These are phyloP conservation scores for Schizophyllum commune DNA, from an alignment of 1,284 basidiomycete genomes.

Conservation along the genomic window DNA sequence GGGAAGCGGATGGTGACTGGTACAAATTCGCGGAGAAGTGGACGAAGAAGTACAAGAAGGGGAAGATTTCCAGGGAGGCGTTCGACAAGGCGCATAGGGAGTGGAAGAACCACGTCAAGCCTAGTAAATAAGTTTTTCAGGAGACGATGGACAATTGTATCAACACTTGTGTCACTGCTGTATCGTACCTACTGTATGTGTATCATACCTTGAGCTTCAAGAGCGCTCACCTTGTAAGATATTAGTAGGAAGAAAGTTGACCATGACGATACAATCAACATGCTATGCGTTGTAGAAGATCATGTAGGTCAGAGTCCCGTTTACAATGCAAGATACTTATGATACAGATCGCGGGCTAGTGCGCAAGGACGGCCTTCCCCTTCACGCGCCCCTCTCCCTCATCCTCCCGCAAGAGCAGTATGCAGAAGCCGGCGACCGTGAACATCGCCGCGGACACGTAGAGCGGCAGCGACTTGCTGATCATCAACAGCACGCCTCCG, in stretches of 20 bases:
- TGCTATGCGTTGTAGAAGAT: neutral
- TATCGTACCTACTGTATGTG: too few species aligned
- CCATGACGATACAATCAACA: too few species aligned
- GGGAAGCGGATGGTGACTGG: slow-evolving; percentile 14
- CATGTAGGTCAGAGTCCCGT: neutral
- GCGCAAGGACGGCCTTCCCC: neutral
- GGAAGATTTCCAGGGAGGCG: slow-evolving; percentile 15
- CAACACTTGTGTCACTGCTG: too few species aligned
- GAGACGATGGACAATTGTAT: too few species aligned
- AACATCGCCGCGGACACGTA: slow-evolving; percentile 72
- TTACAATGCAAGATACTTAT: neutral
- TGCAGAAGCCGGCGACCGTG: slow-evolving; percentile 57
- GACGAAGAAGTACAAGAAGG: slow-evolving; percentile 15
- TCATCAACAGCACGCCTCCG: slow-evolving; percentile 73
- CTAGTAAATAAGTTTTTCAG: too few species aligned
- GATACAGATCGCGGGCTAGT: neutral
- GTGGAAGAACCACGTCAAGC: too few species aligned
- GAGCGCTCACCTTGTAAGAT: too few species aligned
- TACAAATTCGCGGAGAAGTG: slow-evolving; percentile 22
- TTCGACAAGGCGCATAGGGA: neutral
- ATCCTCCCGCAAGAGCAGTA: slow-evolving; percentile 48
- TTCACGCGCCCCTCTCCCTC: slow-evolving; percentile 21
- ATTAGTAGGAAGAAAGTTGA: too few species aligned
- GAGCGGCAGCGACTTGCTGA: slow-evolving; percentile 72
- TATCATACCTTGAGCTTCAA: too few species aligned